Base-by-base conservation (phyloP, 2,329 filamentous ascomycete genomes). In the Aureobasidium melanogenum region DNA sequence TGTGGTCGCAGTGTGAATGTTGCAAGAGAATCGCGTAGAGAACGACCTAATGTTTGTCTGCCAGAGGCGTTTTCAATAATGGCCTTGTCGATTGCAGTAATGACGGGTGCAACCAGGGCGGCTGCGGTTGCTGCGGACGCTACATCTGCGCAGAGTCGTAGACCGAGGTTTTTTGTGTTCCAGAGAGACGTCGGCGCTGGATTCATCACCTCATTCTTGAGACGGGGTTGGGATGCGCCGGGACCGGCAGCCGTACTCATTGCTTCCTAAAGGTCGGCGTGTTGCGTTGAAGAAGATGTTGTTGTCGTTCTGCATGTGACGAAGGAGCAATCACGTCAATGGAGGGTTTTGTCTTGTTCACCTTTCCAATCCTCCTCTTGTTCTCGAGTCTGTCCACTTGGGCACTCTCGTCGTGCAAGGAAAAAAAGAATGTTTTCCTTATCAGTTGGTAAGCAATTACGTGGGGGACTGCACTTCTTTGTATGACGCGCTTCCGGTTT, bases 21-120 rank as follows among this genome's bases (percentile, higher is more conserved):
- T 32, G 70, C 70, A 50, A 88, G 67, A 26, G 86, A 89, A 58
- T 74, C 72, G 66, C 78, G 80, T 66, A 91, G 72, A 38, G 86
- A 89, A 43, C 75, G 73, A 64, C 74, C 73, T 61, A 91, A 79
- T 5, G 84, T 79, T 64, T 78, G 79, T 65, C 84, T 80, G 64
- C 88, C 88, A 1, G 87, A 88, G n/a, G 88, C 86, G 72, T 91
- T 91, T 75, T 91, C 88, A 78, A 91, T 91, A 69, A 91, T 90
- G 62, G 84, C 86, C 88, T 88, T 85, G 74, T 96, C 91, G 74
- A 97, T 94, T 66, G 94, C 87, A 39, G 88, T 88, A 65, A 96
- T 93, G 41, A 95, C 72, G 1, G 92, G 91, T 60, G 91, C 90
- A 51, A 96, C 88, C 63, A 94, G 77, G 7, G 82, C 82, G 1